Conservation (phyloP, 345 rosid species). For the Citrus maxima region DNA sequence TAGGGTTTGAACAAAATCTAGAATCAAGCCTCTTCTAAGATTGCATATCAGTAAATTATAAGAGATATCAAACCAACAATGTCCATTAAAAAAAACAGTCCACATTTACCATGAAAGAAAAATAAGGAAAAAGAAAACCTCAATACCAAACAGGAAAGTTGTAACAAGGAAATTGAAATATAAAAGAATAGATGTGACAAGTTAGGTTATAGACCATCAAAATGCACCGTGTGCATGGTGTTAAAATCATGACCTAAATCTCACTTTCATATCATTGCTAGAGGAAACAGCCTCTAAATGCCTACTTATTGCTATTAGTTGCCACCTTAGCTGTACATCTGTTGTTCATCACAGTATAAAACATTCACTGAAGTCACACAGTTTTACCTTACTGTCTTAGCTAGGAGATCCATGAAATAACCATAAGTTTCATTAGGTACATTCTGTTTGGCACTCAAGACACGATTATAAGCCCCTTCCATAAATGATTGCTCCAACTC, state of each 20-base stretch:
- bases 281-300: neutral
- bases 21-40: neutral
- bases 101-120: neutral
- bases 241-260: neutral
- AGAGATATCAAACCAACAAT: neutral
- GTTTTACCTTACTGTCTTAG: conserved; percentile 87
- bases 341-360: neutral
- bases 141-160: neutral
- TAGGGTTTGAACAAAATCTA: neutral
- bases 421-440: conserved; percentile 85
- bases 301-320: neutral
- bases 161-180: neutral
- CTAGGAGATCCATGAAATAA: conserved; percentile 98
- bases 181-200: neutral
- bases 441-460: conserved; percentile 83
- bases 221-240: neutral
- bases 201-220: neutral
- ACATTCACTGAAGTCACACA: neutral
- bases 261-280: neutral
- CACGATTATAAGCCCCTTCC: conserved; percentile 99
- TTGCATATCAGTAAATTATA: neutral
- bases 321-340: neutral
- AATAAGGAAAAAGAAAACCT: neutral
- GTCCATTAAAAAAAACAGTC: neutral
- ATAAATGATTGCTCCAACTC: conserved; percentile 99